Conservation (phyloP, 2,329 filamentous ascomycete species). For the Pezicula rhizophila region DNA sequence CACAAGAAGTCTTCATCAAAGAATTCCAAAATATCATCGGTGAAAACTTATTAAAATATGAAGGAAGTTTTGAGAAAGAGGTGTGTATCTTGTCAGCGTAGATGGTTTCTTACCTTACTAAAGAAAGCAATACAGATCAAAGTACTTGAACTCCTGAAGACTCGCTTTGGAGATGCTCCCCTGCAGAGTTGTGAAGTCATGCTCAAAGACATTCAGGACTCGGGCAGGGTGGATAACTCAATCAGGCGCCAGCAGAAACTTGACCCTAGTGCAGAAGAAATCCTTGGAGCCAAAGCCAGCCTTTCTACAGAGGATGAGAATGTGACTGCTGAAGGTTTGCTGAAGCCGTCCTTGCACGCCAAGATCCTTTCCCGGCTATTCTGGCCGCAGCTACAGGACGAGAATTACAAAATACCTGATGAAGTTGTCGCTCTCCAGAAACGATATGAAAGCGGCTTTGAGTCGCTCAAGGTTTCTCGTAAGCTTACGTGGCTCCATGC, state of each 20-base stretch:
- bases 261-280: constrained; percentile 24
- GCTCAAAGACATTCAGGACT: constrained; percentile 88
- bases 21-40: constrained; percentile 88
- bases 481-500: constrained; percentile 86
- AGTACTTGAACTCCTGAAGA: constrained; percentile 80
- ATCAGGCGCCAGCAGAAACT: constrained; percentile 50
- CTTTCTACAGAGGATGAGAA: constrained; percentile 24
- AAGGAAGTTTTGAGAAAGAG: constrained; percentile 69
- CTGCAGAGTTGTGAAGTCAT: constrained; percentile 96
- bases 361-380: constrained; percentile 89
- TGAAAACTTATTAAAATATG: constrained; percentile 66
- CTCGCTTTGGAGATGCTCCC: constrained; percentile 77
- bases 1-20: constrained; percentile 87
- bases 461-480: constrained; percentile 72
- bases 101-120: background rate
- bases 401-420: constrained; percentile 58
- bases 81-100: constrained; percentile 16
- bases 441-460: constrained; percentile 70
- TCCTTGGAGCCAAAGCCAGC: constrained; percentile 13
- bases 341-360: constrained; percentile 51
- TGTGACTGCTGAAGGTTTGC: constrained; percentile 26
- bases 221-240: constrained; percentile 62
- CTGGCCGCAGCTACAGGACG: constrained; percentile 77
- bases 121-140: constrained; percentile 44
- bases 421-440: constrained; percentile 56